Evolutionary conservation across 345 rosid genomes (phyloP).

Genomic region (Acer campestre): DNA sequence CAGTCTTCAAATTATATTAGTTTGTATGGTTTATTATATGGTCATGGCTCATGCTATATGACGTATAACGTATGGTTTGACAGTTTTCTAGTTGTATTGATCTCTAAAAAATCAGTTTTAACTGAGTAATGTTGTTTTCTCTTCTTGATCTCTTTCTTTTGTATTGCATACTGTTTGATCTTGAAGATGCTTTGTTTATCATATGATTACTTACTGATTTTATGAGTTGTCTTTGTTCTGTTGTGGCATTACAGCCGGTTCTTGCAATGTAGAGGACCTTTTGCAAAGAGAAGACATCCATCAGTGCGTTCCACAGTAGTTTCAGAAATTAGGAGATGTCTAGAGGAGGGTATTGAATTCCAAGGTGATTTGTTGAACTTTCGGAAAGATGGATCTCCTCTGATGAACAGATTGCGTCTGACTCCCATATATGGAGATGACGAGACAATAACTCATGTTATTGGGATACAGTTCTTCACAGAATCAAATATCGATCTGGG

Average conservation of each 20-base stretch:
- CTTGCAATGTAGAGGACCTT: conserved; percentile 91
- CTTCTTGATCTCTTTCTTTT: conserved; percentile 7
- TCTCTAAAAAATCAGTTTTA: neutral
- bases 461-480: conserved; percentile 82
- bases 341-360: conserved; percentile 79
- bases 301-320: conserved; percentile 74
- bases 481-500: conserved; percentile 84
- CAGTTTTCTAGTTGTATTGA: neutral
- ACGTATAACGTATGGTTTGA: neutral
- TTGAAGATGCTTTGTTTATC: conserved; percentile 9
- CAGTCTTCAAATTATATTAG: neutral
- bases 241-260: conserved; percentile 61
- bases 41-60: neutral
- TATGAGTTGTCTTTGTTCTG: conserved; percentile 23
- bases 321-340: conserved; percentile 79
- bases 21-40: neutral
- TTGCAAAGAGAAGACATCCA: conserved; percentile 91
- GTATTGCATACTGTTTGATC: conserved; percentile 1
- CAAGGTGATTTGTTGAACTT: conserved; percentile 88
- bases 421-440: conserved; percentile 90
- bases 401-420: conserved; percentile 75
- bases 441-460: conserved; percentile 71
- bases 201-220: conserved; percentile 15
- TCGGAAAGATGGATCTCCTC: conserved; percentile 80
- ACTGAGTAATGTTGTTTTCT: neutral